Conservation (phyloP, 768 basidiomycete species). For the Epithele typhae region DNA sequence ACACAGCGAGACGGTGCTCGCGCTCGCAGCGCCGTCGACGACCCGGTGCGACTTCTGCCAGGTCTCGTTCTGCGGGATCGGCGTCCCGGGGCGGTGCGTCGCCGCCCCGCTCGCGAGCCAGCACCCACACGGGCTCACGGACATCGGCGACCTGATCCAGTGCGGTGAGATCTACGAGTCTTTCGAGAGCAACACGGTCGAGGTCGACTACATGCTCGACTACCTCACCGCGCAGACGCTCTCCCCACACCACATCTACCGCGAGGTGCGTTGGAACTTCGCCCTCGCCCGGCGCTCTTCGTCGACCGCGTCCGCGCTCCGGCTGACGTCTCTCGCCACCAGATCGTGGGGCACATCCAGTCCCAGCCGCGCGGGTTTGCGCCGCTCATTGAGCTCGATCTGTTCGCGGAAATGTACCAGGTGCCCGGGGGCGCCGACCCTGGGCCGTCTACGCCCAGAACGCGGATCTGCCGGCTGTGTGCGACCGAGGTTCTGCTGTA, state of each 20-base stretch:
- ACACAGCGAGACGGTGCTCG: constrained; percentile 68
- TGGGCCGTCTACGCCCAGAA: constrained; percentile 54
- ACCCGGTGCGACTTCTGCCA: constrained; percentile 82
- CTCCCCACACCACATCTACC: constrained; percentile 70
- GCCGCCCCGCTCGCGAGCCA: constrained; percentile 54
- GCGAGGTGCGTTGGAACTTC: constrained; percentile 47
- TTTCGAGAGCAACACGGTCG: constrained; percentile 72
- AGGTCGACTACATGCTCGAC: constrained; percentile 83
- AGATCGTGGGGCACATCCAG: constrained; percentile 63
- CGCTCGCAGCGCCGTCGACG: constrained; percentile 69
- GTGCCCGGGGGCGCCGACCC: constrained; percentile 53
- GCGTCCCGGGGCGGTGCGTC: constrained; percentile 67
- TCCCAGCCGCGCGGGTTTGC: constrained; percentile 59
- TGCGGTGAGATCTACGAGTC: constrained; percentile 74
- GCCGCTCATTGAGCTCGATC: constrained; percentile 62
- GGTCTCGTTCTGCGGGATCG: constrained; percentile 79
- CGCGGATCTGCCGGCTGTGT: constrained; percentile 64
- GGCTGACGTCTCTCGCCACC: neutral
- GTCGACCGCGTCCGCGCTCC: no score
- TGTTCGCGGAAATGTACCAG: constrained; percentile 66
- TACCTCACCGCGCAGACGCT: constrained; percentile 62
- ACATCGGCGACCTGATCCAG: constrained; percentile 72
- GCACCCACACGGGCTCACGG: constrained; percentile 65
- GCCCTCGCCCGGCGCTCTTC: no score
- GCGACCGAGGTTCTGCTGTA: constrained; percentile 72